Evolutionary conservation across 2,329 filamentous ascomycete genomes (phyloP), one percentile per base, ranked within the genome.

Genomic region (Metarhizium sp.): DNA sequence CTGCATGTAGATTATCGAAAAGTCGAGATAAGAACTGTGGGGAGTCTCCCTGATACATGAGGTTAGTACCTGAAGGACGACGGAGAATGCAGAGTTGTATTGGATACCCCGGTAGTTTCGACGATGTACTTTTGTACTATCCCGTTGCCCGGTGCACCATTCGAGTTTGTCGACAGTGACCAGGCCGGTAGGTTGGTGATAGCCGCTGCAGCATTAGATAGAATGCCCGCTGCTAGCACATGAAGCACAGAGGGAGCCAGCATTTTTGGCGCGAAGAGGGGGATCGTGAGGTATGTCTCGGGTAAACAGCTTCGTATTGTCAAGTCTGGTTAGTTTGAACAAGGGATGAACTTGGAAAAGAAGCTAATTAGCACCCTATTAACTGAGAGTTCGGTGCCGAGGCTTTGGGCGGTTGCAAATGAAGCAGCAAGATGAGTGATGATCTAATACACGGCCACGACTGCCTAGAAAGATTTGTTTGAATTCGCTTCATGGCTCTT

Each of bases 91-190:
- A 14, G 30, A 13, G 50, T 25, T 52, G 43, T 16, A 43, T 16
- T 16, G 20, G 51, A 36, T 45, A 60, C 62, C 53, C 58, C 50
- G 25, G 58, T 53, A 16, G 60, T 51, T 50, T 66, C 63, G 29
- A 65, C 51, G 25, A 65, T 64, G 54, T 63, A 65, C 55, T 61
- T 64, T 16, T 62, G 62, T 34, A 60, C 62, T 1, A 60, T 52
- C 32, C 52, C 57, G 45, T 51, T 57, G 14, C 50, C 55, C 20
- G 36, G 13, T 13, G 32, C 43, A 6, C 3, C 29, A 16, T 49
- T n/a, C 30, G 14, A 13, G 25, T 42, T 43, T 7, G 7, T 40
- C 8, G 14, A 30, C 25, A 8, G 20, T n/a, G 45, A 11, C 25
- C 20, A 13, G n/a, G 8, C 7, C 18, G 10, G 14, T 6, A 20